Conservation (phyloP, 192 early-diverging fungal genomes). For the Tieghemiomyces parasiticus region DNA sequence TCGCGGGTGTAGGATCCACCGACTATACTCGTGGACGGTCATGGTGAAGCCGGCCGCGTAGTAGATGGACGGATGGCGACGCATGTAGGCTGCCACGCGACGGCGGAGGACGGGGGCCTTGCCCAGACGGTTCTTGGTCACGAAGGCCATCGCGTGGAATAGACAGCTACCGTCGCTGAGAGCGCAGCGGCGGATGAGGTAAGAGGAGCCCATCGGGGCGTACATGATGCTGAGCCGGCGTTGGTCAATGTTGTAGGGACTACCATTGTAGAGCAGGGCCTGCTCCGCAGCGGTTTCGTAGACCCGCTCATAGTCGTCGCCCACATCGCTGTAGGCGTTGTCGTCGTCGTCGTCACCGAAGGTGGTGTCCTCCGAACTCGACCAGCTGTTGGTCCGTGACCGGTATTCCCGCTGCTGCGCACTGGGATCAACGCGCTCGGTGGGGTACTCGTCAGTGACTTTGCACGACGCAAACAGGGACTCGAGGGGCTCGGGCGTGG, state of each 20-base stretch:
- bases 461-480: no score
- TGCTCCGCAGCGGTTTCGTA: not conserved
- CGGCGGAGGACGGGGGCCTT: conserved; percentile 17
- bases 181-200: conserved; percentile 15
- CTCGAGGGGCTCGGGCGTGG: no score
- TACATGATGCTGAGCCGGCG: not conserved
- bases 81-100: conserved; percentile 25
- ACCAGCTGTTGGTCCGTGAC: no score
- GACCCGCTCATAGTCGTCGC: not conserved
- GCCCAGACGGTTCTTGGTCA: conserved; percentile 15
- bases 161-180: conserved; percentile 39
- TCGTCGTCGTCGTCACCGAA: conserved; percentile 9
- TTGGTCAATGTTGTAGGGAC: not conserved
- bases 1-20: conserved; percentile 33
- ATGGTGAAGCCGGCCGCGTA: conserved; percentile 29
- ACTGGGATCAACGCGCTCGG: no score
- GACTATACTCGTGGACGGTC: conserved; percentile 25
- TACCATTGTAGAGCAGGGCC: not conserved
- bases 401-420: no score
- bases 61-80: conserved; percentile 26
- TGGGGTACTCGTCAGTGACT: no score
- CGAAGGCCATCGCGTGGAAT: conserved; percentile 31
- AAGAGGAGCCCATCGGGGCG: conserved; percentile 14
- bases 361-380: no score
- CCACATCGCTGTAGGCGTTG: conserved; percentile 2